Conservation (phyloP, 2,329 filamentous ascomycete species). For the Fusarium torreyae region DNA sequence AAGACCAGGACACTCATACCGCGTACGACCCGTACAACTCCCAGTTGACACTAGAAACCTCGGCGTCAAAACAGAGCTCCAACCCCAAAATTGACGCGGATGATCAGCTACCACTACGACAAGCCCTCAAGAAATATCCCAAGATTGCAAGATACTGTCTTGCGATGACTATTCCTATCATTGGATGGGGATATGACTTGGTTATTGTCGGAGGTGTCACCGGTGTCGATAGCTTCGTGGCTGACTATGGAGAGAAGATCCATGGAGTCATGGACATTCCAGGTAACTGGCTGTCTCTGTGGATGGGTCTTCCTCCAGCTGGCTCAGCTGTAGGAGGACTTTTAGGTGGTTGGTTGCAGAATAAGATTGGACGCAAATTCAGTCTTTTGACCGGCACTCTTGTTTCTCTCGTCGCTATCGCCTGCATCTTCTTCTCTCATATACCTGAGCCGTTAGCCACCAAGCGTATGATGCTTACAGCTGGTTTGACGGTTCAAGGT, state of each 20-base stretch:
- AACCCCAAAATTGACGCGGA: constrained; percentile 12
- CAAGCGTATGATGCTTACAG: constrained; percentile 48
- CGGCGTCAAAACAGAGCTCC: not conserved
- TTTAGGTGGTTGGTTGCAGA: constrained; percentile 50
- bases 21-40: constrained; percentile 27
- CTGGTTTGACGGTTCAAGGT: constrained; percentile 49
- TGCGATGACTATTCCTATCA: constrained; percentile 47
- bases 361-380: constrained; percentile 47
- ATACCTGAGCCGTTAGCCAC: constrained; percentile 8
- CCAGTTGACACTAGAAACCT: not conserved
- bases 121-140: constrained; percentile 49
- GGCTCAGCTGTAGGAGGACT: constrained; percentile 48
- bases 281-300: constrained; percentile 49
- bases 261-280: constrained; percentile 48
- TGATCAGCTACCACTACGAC: constrained; percentile 43
- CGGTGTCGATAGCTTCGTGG: constrained; percentile 49
- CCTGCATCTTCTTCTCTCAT: constrained; percentile 51
- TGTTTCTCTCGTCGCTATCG: constrained; percentile 45
- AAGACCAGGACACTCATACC: constrained; percentile 5
- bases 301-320: constrained; percentile 45
- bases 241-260: constrained; percentile 49
- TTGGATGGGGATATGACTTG: constrained; percentile 53
- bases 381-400: constrained; percentile 47
- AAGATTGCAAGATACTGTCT: constrained; percentile 49
- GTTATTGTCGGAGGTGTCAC: constrained; percentile 50